These are phyloP conservation scores for Byssochlamys sp. DNA, from an alignment of 2,329 filamentous ascomycete species.

Conservation along the genomic window DNA sequence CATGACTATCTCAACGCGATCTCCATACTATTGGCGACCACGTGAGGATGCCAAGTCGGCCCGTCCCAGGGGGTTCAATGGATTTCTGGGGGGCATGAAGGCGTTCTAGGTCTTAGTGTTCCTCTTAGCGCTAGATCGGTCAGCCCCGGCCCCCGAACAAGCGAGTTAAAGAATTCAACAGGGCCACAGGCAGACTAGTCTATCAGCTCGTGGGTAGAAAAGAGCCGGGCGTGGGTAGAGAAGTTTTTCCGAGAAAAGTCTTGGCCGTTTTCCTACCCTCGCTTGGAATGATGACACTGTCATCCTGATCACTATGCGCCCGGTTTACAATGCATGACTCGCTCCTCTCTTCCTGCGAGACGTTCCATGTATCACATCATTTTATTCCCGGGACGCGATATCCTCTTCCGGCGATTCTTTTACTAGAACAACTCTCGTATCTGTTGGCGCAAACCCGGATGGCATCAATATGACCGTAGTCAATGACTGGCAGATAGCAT, in stretches of 20 bases:
- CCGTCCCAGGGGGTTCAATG: neutral
- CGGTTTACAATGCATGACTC: neutral
- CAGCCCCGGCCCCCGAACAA: neutral
- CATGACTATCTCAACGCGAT: neutral
- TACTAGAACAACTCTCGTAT: neutral
- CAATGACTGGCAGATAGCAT: neutral
- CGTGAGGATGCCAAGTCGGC: neutral
- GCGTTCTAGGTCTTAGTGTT: no score
- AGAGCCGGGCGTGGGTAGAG: no score
- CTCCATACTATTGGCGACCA: neutral
- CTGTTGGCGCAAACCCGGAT: neutral
- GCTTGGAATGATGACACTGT: neutral
- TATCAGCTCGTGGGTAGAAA: no score
- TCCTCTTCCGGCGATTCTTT: neutral
- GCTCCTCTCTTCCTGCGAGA: neutral
- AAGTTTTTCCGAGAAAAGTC: no score
- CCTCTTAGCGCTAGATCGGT: neutral
- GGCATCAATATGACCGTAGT: neutral
- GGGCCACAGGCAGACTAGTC: no score
- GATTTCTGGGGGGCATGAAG: neutral
- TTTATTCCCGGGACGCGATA: neutral
- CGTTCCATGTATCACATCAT: neutral
- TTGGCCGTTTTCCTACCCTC: no score
- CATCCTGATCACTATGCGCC: neutral
- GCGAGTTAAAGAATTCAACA: neutral